A percentile compares a stretch with the other conserved stretches of the same genome.
These are phyloP conservation scores for Amesomyces nigricolor DNA, from an alignment of 2,329 filamentous ascomycete genomes.

Conservation along the genomic window DNA sequence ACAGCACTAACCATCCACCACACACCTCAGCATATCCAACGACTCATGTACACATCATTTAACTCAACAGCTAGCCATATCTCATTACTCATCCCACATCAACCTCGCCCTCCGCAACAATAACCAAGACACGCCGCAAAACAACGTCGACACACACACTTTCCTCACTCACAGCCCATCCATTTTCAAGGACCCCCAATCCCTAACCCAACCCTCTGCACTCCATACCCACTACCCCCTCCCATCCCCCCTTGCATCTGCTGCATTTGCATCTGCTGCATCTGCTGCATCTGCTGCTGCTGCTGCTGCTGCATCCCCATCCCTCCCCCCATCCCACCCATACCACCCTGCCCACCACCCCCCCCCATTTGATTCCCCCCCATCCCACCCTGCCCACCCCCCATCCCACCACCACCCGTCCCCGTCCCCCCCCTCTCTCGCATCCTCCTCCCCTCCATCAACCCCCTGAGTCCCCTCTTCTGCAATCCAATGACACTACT, in stretches of 20 bases:
- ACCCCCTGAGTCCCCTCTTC: conserved; percentile 81
- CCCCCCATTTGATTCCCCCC: background rate
- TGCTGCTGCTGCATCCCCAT: conserved; percentile 28
- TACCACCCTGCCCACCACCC: conserved; percentile 13
- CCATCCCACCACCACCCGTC: conserved; percentile 26
- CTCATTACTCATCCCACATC: no score
- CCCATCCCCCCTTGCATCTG: no score
- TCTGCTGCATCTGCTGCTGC: conserved; percentile 21
- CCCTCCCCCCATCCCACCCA: conserved; percentile 48
- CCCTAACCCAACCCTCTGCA: conserved; percentile 45
- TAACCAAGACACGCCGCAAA: no score
- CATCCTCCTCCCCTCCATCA: conserved; percentile 92
- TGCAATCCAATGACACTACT: conserved; percentile 92
- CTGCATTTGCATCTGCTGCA: conserved; percentile 29
- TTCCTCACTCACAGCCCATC: background rate
- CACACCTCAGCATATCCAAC: background rate
- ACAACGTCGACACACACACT: no score
- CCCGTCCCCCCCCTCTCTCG: conserved; percentile 57
- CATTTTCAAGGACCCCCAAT: conserved; percentile 43
- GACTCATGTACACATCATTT: background rate
- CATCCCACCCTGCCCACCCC: background rate
- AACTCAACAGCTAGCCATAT: no score
- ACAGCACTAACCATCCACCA: no score
- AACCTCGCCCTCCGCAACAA: no score
- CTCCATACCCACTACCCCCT: conserved; percentile 21